Base-by-base conservation (phyloP, 345 rosid species). In the Rhodamnia argentea region DNA sequence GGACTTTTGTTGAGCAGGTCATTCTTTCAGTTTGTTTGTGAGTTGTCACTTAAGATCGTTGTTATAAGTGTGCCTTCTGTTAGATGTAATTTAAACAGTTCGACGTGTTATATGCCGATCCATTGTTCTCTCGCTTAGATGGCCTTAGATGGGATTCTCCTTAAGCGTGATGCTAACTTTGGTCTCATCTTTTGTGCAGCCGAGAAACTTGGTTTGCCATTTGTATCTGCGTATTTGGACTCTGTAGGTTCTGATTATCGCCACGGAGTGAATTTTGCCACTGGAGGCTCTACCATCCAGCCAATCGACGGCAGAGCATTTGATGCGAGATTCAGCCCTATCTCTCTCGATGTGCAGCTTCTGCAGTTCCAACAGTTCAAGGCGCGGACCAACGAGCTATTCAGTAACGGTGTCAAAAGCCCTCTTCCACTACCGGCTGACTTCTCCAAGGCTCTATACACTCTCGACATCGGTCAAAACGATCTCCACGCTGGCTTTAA, bases 381-480 rank as follows among this genome's bases (percentile, higher is more conserved):
- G 87, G 89, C 91, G 20, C 91, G 99, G 86, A 88, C 97, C 29
- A 89, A 87, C 2, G 90, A 90, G 50, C 89, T 95, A 10, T 32
- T 70, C 81, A 86, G n/a, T 82, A 55, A 88, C 13, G 85, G 86
- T 2, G 95, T 94, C 18, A 92, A 90, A 86, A 93, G 90, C 60
- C 94, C 92, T 82, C 94, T 96, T 40, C 99, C 98, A 1, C 89
- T 93, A 24, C 92, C 91, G 5, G 96, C 92, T 86, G 99, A 96
- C 27, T 96, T 93, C 88, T 88, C 98, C 14, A 92, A 89, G 90
- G 99, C 99, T 85, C 90, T 97, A 87, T 95, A 96, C 87, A 96
- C 98, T 16, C 92, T 96, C 82, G 99, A 97, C 87, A 95, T 97
- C 7, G 99, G 99, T 85, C 99, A 97, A 87, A 96, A 97, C 86